Evolutionary conservation across 306 rosid genomes (phyloP).

Genomic region (Glycyrrhiza uralensis): DNA sequence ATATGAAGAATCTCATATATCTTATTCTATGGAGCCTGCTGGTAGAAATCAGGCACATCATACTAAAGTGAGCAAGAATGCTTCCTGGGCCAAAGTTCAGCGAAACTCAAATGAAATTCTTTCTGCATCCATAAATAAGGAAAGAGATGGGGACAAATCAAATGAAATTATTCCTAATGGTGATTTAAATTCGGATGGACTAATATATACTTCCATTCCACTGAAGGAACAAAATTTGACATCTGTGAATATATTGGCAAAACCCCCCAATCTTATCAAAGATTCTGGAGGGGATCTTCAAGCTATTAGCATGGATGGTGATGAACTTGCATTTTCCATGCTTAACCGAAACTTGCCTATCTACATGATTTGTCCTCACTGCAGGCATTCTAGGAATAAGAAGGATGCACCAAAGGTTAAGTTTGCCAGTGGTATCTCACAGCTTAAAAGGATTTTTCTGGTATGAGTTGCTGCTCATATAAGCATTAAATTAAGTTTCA

Average conservation of each 20-base stretch:
- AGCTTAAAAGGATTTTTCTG: constrained; percentile 88
- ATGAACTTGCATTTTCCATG: constrained; percentile 66
- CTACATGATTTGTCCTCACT: constrained; percentile 87
- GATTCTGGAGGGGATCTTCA: constrained; percentile 54
- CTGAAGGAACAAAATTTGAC: constrained; percentile 43
- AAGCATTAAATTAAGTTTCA: constrained; percentile 20
- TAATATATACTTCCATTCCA: constrained; percentile 30
- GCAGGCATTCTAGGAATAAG: constrained; percentile 60
- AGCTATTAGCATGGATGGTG: constrained; percentile 46
- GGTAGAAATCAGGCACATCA: constrained; percentile 38
- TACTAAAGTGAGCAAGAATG: constrained; percentile 47
- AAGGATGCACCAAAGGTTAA: constrained; percentile 56
- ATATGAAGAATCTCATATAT: constrained; percentile 52
- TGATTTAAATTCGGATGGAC: constrained; percentile 35
- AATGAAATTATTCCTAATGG: constrained; percentile 49
- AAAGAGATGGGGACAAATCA: constrained; percentile 46
- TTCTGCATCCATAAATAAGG: constrained; percentile 45
- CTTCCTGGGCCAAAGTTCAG: constrained; percentile 50
- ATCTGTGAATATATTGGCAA: constrained; percentile 33
- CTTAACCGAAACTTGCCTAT: constrained; percentile 72
- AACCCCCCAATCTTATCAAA: constrained; percentile 35
- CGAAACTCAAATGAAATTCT: constrained; percentile 45
- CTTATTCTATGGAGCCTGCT: constrained; percentile 40
- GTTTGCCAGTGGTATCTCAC: constrained; percentile 79
- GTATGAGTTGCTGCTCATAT: constrained; percentile 44